Base-by-base conservation (phyloP, 164 flowering plant species). In the Berberis vulgaris region DNA sequence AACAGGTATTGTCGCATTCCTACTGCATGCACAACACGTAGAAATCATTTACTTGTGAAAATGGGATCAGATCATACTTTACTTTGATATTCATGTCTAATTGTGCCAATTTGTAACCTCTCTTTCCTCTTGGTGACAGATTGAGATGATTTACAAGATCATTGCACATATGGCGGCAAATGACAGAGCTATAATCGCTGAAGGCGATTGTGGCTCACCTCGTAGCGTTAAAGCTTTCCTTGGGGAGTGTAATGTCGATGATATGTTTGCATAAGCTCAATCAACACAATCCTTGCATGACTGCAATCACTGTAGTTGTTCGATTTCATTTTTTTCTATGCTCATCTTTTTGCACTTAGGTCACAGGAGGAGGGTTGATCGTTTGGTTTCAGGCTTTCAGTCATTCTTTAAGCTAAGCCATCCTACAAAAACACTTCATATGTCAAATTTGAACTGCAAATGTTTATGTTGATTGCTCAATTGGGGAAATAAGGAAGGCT, bases 141-240 rank as follows among this genome's bases (percentile, higher is more conserved):
- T 90, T 63, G 98, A 93, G 77, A 93, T 90, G 97, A 88, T 93
- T 47, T 83, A 90, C 86, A 93, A 93, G 85, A 90, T 93, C n/a
- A 71, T 93, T 6, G 92, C 88, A 3, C 98, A 93, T 71, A 93
- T 93, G 91, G 88, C 91, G 13, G 96, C 97, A 44, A 93, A 93
- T 67, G 96, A 88, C 67, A 82, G 98, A 83, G 98, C 89, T 7
- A 74, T 93, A 4, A 84, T 93, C 69, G 91, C 96, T 10, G 98
- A 93, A 72, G 98, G 98, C 66, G 79, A 76, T 61, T 93, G 98
- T 65, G 98, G 97, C 41, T 88, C 97, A 45, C 98, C 98, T 9
- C 80, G 88, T 47, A 90, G 95, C 78, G 63, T 93, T 73, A 90
- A 90, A 75, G 96, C 83, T 66, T 86, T 77, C 67, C 86, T 86